These are phyloP conservation scores for Paramecium bursaria DNA, from an alignment of 73 alveolate species.

Conservation along the genomic window DNA sequence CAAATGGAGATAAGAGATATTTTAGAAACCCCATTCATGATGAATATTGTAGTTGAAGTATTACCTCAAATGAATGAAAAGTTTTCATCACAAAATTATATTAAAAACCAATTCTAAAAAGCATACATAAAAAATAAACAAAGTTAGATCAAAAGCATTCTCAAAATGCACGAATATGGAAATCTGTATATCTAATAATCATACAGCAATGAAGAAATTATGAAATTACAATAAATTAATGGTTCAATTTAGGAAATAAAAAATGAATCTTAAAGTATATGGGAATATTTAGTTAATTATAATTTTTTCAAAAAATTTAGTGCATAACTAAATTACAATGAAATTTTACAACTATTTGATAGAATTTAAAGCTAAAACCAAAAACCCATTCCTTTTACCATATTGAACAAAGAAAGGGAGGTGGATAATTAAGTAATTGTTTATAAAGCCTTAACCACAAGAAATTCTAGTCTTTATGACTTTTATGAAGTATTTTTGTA, in stretches of 20 bases:
- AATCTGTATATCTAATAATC: neutral
- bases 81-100: too few relatives aligned
- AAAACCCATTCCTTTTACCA: neutral
- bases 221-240: neutral
- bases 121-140: too few relatives aligned
- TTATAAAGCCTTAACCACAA: neutral
- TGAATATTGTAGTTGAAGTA: slow-evolving; percentile 12
- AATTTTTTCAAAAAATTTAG: neutral
- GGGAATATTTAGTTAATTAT: too few relatives aligned
- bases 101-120: too few relatives aligned
- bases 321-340: neutral
- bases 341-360: neutral
- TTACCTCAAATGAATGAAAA: neutral
- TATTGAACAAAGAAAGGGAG: too few relatives aligned
- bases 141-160: neutral
- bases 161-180: neutral
- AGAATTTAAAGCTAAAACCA: too few relatives aligned
- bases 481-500: slow-evolving; percentile 11
- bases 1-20: too few relatives aligned
- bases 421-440: neutral
- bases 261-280: too few relatives aligned
- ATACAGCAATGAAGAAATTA: neutral
- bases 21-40: slow-evolving; percentile 7
- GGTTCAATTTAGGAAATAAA: neutral
- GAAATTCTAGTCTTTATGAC: neutral